phyloP scores from a whole-genome alignment of 1,284 basidiomycete species.

The Tilletia caries region DNA sequence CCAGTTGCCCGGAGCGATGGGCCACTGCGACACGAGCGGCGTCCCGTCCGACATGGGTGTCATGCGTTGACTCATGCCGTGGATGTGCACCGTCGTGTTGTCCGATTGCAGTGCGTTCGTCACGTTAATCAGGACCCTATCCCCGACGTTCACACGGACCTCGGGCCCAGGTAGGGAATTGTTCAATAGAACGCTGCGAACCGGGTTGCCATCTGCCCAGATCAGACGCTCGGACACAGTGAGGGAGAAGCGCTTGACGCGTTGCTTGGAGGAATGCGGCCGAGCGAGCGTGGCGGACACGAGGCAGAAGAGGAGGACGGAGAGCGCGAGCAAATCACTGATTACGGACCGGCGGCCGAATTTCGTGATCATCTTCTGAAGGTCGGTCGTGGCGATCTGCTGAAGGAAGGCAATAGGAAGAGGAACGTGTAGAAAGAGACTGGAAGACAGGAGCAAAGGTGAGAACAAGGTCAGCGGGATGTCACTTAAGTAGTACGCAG shows the following conservation, averaged over 20 bases:
- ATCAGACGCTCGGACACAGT: not conserved
- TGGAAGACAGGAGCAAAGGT: no score
- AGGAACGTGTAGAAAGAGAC: no score
- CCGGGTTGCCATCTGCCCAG: slow-evolving; percentile 1
- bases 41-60: slow-evolving; percentile 45
- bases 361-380: no score
- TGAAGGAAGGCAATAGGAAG: no score
- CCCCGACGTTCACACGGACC: not conserved
- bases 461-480: no score
- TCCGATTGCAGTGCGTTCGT: slow-evolving; percentile 26
- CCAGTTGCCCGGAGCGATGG: slow-evolving; percentile 24
- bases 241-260: slow-evolving; percentile 9
- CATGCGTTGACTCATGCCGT: slow-evolving; percentile 32
- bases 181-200: not conserved
- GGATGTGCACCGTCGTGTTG: slow-evolving; percentile 39
- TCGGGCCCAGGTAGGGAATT: not conserved
- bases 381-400: no score
- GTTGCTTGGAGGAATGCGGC: not conserved
- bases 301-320: not conserved
- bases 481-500: no score
- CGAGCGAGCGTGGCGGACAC: not conserved
- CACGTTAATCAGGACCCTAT: slow-evolving; percentile 21
- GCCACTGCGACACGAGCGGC: slow-evolving; percentile 37
- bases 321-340: no score
- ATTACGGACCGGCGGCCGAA: no score